Base-by-base conservation (phyloP, 345 rosid species). In the Lenwebbia sp. region DNA sequence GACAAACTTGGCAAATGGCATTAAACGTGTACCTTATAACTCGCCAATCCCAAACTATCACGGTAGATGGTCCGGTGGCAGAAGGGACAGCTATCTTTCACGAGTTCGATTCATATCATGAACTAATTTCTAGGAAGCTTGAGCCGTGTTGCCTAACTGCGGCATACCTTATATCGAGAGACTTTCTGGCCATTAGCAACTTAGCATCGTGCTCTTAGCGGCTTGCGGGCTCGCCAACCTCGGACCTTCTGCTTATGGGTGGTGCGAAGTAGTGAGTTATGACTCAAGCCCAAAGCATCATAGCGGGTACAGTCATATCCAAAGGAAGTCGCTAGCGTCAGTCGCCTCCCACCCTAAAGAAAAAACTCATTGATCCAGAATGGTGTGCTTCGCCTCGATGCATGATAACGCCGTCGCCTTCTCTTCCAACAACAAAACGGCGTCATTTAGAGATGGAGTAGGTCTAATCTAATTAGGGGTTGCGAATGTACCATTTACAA, bases 281-380 rank as follows among this genome's bases (percentile, higher is more conserved):
- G 76, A 30, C 75, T 7, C 19, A 1, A 62, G 30, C 1, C 2
- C 40, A 58, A 1, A 62, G 30, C 28, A 28, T 62, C 15, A 9
- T 13, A 28, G 0, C 0, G 22, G 10, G 5, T 3, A 62, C 5
- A 0, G 28, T 60, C 13, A 60, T 22, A 3, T 62, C 40, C 11
- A 3, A 30, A 30, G 22, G 5, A 5, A 30, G 12, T 30, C 2
- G 1, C 40, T 7, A 15, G 12, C 23, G 1, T 1, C 1, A 10
- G 5, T 33, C 1, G 44, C 25, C 47, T 33, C 5, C 22, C 7
- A 17, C 21, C 78, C 13, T 19, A 40, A 33, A 33, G 22, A 17
- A 15, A 30, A 70, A 70, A 37, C 21, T 19, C 47, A 9, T 33
- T 26, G 10, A 33, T 30, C 44, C 78, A 19, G 6, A 19, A 37